These are phyloP conservation scores for Microstegium vimineum DNA, from an alignment of 176 grass and related monocot genomes.

Conservation along the genomic window DNA sequence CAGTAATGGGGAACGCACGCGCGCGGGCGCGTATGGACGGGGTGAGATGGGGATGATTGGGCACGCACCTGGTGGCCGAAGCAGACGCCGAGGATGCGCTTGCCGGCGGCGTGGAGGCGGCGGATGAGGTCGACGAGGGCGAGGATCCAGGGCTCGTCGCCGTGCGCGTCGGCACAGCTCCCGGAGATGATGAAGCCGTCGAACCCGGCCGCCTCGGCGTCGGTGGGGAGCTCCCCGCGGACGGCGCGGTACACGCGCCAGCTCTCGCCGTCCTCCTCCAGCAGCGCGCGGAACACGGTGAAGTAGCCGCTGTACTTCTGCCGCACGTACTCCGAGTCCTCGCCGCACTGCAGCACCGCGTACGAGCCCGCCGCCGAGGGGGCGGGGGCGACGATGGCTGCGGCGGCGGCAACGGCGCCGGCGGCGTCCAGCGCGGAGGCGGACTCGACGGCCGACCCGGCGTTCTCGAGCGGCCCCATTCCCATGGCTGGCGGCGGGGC, in stretches of 20 bases:
- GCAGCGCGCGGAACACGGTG: slow-evolving; percentile 58
- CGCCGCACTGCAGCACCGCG: slow-evolving; percentile 80
- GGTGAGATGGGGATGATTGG: too few species aligned
- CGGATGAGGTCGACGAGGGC: slow-evolving; percentile 57
- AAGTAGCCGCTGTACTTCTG: slow-evolving; percentile 81
- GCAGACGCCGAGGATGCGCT: slow-evolving; percentile 88
- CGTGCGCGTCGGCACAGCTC: slow-evolving; percentile 85
- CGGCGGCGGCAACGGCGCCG: too few species aligned
- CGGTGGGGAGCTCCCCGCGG: slow-evolving; percentile 54
- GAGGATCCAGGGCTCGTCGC: slow-evolving; percentile 62
- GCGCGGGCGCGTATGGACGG: not conserved
- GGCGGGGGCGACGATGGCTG: too few species aligned
- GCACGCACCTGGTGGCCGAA: slow-evolving; percentile 98
- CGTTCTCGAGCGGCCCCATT: slow-evolving; percentile 33
- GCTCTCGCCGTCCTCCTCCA: slow-evolving; percentile 66
- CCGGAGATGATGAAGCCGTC: slow-evolving; percentile 82
- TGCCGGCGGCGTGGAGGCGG: slow-evolving; percentile 41
- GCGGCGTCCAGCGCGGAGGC: not conserved
- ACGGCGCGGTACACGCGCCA: slow-evolving; percentile 66
- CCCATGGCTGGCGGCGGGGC: slow-evolving; percentile 35
- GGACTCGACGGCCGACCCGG: not conserved
- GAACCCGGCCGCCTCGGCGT: slow-evolving; percentile 33
- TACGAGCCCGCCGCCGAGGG: not conserved
- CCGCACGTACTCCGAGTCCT: slow-evolving; percentile 84
- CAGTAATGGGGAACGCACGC: not conserved